phyloP scores from a whole-genome alignment of 495 filamentous ascomycete genomes.

The Cercophora samala region DNA sequence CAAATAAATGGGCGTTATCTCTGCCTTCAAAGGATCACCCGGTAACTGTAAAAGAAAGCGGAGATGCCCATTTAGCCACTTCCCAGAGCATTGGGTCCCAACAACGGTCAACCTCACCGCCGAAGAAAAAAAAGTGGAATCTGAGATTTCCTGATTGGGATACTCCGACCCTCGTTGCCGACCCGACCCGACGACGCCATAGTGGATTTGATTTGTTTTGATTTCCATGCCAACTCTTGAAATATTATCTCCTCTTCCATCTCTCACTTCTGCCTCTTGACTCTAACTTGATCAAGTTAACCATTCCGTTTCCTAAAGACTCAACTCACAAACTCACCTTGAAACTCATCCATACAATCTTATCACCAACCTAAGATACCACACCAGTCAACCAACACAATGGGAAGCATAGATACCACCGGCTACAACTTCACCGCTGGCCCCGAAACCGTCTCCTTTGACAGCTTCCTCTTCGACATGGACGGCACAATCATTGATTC shows the following conservation, averaged over 20 bases:
- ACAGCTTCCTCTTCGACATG: slow-evolving; percentile 87
- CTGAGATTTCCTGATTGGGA: slow-evolving; percentile 4
- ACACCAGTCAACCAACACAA: slow-evolving; percentile 7
- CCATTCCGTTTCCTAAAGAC: background rate
- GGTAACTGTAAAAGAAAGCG: slow-evolving; percentile 8
- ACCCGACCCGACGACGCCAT: slow-evolving; percentile 1
- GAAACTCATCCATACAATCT: background rate
- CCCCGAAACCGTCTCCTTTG: slow-evolving; percentile 59
- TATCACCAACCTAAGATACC: background rate
- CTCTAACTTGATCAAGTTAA: background rate
- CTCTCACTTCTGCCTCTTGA: background rate
- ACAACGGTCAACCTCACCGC: background rate
- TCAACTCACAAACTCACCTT: background rate
- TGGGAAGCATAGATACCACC: slow-evolving; percentile 23
- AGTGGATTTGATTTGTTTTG: slow-evolving; percentile 2
- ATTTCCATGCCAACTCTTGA: background rate
- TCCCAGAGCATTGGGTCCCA: background rate
- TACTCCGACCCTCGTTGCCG: slow-evolving; percentile 8
- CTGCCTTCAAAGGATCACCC: background rate
- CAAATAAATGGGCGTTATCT: background rate
- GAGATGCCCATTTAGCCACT: slow-evolving; percentile 22
- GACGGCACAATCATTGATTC: slow-evolving; percentile 83
- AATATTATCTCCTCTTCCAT: background rate
- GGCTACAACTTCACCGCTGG: slow-evolving; percentile 52
- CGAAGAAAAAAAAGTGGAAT: slow-evolving; percentile 1